Conservation (phyloP, 805 yeast species). For the Candida pseudofarinosa region DNA sequence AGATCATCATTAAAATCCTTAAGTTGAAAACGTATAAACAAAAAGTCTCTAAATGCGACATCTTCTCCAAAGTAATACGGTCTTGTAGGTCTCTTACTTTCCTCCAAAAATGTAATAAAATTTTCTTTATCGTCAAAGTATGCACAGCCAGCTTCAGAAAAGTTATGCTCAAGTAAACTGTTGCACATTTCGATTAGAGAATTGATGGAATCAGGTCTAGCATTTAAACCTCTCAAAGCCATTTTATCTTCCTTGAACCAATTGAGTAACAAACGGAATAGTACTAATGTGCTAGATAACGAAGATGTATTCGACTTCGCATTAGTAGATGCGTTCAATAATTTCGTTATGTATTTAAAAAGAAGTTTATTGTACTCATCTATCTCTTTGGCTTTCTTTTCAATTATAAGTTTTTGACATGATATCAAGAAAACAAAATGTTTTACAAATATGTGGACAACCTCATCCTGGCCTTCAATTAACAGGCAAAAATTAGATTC, state of each 20-base stretch:
- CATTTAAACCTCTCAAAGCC: constrained; percentile 9
- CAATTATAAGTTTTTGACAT: constrained; percentile 13
- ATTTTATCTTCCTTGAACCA: constrained; percentile 54
- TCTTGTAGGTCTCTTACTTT: constrained; percentile 43
- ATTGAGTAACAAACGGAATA: constrained; percentile 46
- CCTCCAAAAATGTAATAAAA: constrained; percentile 7
- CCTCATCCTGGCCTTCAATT: constrained; percentile 6
- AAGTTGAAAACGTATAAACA: constrained; percentile 49
- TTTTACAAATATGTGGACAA: constrained; percentile 13
- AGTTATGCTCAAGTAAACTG: constrained; percentile 6
- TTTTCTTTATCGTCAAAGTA: constrained; percentile 4
- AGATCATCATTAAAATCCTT: constrained; percentile 59
- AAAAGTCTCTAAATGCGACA: constrained; percentile 56
- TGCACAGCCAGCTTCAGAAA: background rate
- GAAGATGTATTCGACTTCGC: background rate
- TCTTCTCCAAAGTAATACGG: constrained; percentile 60
- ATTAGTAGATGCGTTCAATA: constrained; percentile 10
- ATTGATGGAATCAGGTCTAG: constrained; percentile 8
- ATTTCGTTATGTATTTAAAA: constrained; percentile 18
- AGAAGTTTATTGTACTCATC: constrained; percentile 12
- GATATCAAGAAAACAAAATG: constrained; percentile 24
- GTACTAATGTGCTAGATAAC: constrained; percentile 11
- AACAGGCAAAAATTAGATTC: constrained; percentile 10
- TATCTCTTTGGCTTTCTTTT: constrained; percentile 5
- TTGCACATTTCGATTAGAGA: constrained; percentile 13